Conservation (phyloP, 345 rosid species). For the Barbarea vulgaris region DNA sequence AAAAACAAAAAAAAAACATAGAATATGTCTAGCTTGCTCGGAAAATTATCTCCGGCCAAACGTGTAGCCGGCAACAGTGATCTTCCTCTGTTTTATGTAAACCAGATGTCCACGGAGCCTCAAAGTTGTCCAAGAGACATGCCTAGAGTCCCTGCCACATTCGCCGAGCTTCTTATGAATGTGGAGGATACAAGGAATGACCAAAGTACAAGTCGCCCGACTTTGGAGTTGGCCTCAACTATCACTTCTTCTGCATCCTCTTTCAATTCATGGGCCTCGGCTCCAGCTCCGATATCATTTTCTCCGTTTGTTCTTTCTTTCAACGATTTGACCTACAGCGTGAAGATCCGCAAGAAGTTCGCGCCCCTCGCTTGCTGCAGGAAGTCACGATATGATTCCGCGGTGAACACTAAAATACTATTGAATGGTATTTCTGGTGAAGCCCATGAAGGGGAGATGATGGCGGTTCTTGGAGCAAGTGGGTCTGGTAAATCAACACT, state of each 20-base stretch:
- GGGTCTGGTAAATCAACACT: conserved; percentile 95
- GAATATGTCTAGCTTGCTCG: conserved; percentile 43
- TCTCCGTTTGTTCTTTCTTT: conserved; percentile 79
- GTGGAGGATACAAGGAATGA: conserved; percentile 62
- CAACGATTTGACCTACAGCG: conserved; percentile 67
- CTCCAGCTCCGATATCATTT: conserved; percentile 41
- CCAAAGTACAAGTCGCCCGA: conserved; percentile 24
- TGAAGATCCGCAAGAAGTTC: conserved; percentile 50
- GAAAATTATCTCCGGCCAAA: conserved; percentile 37
- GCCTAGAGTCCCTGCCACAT: conserved; percentile 48
- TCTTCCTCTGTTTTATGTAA: conserved; percentile 46
- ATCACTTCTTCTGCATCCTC: conserved; percentile 44
- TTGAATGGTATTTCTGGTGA: conserved; percentile 61
- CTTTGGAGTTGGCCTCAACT: conserved; percentile 48
- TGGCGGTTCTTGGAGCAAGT: conserved; percentile 95
- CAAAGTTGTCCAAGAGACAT: conserved; percentile 42
- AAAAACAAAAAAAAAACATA: not conserved
- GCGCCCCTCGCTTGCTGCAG: conserved; percentile 42
- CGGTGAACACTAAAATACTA: conserved; percentile 48
- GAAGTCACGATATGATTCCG: conserved; percentile 12
- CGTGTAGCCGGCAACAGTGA: conserved; percentile 29
- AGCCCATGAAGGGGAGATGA: conserved; percentile 76
- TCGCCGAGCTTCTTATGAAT: conserved; percentile 62
- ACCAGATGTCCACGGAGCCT: conserved; percentile 47
- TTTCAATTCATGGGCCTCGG: conserved; percentile 40